phyloP scores from a whole-genome alignment of 805 yeast species.

The Lipomyces kockii region DNA sequence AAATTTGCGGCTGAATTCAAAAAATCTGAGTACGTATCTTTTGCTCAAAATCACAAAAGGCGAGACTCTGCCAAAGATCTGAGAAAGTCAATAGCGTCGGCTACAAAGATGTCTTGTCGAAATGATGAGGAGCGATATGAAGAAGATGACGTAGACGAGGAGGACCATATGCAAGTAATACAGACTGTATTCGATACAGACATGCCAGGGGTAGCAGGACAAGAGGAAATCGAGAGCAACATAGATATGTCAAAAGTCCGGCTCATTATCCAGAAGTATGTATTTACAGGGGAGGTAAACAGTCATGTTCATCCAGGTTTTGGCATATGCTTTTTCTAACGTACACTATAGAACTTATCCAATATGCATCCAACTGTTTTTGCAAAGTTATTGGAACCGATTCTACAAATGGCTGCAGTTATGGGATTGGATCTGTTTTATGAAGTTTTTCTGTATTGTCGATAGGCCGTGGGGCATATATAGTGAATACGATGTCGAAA shows the following conservation, averaged over 20 bases:
- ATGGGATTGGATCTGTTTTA: constrained; percentile 2
- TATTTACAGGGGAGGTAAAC: constrained; percentile 8
- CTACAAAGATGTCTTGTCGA: neutral
- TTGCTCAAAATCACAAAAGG: constrained; percentile 17
- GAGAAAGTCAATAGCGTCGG: neutral
- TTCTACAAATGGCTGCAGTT: constrained; percentile 6
- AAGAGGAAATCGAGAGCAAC: neutral
- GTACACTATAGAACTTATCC: neutral
- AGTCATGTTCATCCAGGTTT: neutral
- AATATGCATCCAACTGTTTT: neutral
- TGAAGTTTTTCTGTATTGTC: neutral
- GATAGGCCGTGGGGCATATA: neutral
- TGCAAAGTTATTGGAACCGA: neutral
- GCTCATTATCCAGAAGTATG: constrained; percentile 5
- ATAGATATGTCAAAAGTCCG: neutral
- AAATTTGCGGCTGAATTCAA: constrained; percentile 24
- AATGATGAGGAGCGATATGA: neutral
- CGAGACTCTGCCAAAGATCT: constrained; percentile 38
- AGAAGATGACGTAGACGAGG: constrained; percentile 18
- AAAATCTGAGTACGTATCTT: constrained; percentile 30
- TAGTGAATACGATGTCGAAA: too few relatives aligned
- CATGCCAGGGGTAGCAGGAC: constrained; percentile 23
- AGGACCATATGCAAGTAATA: neutral
- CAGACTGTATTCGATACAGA: constrained; percentile 13
- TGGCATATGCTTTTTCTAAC: neutral